Evolutionary conservation across 148 eudicot species (phyloP), one percentile per base, ranked within the genome.

Genomic region (Fagopyrum tataricum): DNA sequence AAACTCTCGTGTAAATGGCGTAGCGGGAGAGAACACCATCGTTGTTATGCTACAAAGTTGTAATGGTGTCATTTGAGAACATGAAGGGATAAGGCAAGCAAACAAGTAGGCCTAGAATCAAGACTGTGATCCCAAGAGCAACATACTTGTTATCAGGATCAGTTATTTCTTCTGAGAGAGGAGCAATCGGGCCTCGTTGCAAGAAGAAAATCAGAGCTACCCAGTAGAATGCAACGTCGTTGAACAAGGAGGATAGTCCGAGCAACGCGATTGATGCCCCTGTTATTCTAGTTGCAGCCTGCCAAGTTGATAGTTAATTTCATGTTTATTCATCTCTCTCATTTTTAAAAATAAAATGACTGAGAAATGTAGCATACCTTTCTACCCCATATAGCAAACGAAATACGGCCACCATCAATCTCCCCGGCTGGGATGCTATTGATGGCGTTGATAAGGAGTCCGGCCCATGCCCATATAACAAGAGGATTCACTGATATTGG

Each of bases 401-500:
- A 81, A 74, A 92, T 92, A 56, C 99, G 95, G 7, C 99, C 99
- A 46, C 99, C 99, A 68, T 96, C 99, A 5, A 90, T 88, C 85
- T 96, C 99, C 68, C 99, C 99, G 26, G 99, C 99, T 53, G 99
- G 99, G 75, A 96, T 88, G 84, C 99, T 92, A 83, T 90, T 96
- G 76, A 96, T 85, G 72, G 99, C 99, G 77, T 92, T 96, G 20
- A 92, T 96, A 18, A 96, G 90, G 74, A 96, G 92, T 59, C 99
- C 99, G 7, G 99, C 99, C 99, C 96, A 96, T 52, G 99, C 91
- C 99, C 97, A 96, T 73, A 96, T 67, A n/a, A 90, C 91, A n/a
- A 96, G 92, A 44, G 99, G 99, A 79, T 96, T 96, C 13, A 96
- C 76, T 17, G 96, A 92, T 78, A 96, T 79, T 20, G 96, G 85